These are phyloP conservation scores for Staphylotrichum longicolle DNA, from an alignment of 495 filamentous ascomycete genomes.

Conservation along the genomic window DNA sequence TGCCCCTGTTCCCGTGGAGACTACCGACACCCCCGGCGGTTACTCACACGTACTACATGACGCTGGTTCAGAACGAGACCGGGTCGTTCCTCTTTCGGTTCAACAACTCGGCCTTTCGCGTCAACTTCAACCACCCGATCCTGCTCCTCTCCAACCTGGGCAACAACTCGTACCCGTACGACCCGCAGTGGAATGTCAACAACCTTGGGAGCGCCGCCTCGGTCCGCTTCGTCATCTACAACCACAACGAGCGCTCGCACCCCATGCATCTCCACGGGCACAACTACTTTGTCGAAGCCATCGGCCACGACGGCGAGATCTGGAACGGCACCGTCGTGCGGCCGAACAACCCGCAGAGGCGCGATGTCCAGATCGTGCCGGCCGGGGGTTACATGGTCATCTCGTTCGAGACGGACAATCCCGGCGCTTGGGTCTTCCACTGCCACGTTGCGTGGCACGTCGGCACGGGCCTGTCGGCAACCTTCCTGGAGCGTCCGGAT, in stretches of 20 bases:
- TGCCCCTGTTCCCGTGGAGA: not conserved
- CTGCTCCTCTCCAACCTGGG: conserved; percentile 2
- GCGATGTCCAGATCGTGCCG: not conserved
- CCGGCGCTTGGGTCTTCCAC: not conserved
- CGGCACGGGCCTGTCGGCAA: not conserved
- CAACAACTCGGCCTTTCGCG: not conserved
- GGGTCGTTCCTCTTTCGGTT: not conserved
- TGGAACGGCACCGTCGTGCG: not conserved
- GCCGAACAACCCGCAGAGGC: not conserved
- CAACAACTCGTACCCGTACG: not conserved
- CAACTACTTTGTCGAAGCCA: not conserved
- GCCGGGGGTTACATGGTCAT: not conserved
- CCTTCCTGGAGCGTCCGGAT: not conserved
- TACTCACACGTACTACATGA: not conserved
- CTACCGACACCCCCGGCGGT: not conserved
- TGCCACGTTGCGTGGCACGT: not conserved
- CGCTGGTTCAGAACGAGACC: not conserved
- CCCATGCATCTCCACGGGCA: conserved; percentile 4
- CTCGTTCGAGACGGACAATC: not conserved
- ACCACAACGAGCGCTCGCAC: conserved; percentile 1
- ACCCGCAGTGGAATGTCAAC: conserved; percentile 1
- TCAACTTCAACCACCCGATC: conserved; percentile 3
- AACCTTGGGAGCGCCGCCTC: not conserved
- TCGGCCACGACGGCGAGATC: not conserved
- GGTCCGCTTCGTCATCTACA: not conserved